Percentiles rank a stretch among this genome's conserved stretches.
Conservation (phyloP, 1,139 yeast species). For the Blastobotrys buckinghamii region DNA sequence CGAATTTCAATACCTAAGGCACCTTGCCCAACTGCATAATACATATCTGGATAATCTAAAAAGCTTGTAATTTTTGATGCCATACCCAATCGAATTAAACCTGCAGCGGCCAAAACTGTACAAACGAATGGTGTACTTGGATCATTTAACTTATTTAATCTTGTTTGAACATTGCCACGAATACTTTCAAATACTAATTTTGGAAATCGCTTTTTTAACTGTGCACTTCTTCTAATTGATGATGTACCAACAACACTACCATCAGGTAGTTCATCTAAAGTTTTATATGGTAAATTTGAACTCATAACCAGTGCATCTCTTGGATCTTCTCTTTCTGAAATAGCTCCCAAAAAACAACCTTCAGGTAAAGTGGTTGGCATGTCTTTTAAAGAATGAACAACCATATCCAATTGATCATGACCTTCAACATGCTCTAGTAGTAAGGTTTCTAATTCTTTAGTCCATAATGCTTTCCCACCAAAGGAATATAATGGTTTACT, state of each 20-base stretch:
- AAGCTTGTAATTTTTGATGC: conserved; percentile 58
- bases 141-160: conserved; percentile 72
- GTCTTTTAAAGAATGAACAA: conserved; percentile 91
- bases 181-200: conserved; percentile 64
- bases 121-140: conserved; percentile 64
- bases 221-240: conserved; percentile 89
- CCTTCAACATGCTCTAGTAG: conserved; percentile 56
- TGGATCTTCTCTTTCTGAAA: conserved; percentile 82
- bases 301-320: conserved; percentile 91
- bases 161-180: conserved; percentile 82
- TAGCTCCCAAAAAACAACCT: conserved; percentile 84
- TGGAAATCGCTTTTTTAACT: conserved; percentile 52
- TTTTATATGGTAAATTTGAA: conserved; percentile 53
- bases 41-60: conserved; percentile 79
- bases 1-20: conserved; percentile 91
- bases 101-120: conserved; percentile 88
- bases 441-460: conserved; percentile 83
- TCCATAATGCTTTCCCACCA: conserved; percentile 96
- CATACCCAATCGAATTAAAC: conserved; percentile 67
- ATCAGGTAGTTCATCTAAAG: conserved; percentile 67
- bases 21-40: conserved; percentile 97
- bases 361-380: conserved; percentile 92
- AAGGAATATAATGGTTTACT: conserved; percentile 84
- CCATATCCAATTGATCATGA: conserved; percentile 65
- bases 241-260: conserved; percentile 93